Evolutionary conservation across 257 asterid species (phyloP).

Genomic region (Solanum corneliomulleri): DNA sequence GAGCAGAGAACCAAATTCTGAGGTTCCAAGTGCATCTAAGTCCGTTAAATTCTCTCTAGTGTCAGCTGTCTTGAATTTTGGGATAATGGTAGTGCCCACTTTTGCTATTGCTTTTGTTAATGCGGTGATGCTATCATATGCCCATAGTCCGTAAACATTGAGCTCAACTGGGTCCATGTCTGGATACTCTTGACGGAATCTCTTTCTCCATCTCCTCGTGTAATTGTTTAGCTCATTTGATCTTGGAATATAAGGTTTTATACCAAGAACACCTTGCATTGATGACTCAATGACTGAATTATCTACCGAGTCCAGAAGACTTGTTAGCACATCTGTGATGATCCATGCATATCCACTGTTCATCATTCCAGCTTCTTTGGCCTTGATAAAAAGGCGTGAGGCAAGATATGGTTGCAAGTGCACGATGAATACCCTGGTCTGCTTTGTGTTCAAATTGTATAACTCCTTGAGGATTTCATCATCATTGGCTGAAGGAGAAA

Average conservation of each 20-base stretch:
- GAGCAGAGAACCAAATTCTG: constrained; percentile 20
- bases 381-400: constrained; percentile 24
- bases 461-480: constrained; percentile 22
- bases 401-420: constrained; percentile 30
- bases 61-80: background rate
- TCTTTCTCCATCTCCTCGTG: constrained; percentile 23
- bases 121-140: constrained; percentile 25
- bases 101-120: constrained; percentile 22
- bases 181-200: constrained; percentile 32
- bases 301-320: constrained; percentile 22
- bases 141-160: constrained; percentile 41
- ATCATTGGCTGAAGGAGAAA: constrained; percentile 23
- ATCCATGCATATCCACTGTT: constrained; percentile 39
- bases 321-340: constrained; percentile 28
- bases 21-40: constrained; percentile 28
- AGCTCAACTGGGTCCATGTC: constrained; percentile 13
- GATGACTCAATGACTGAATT: constrained; percentile 21
- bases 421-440: constrained; percentile 37
- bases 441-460: constrained; percentile 20
- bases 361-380: constrained; percentile 33
- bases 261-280: constrained; percentile 48
- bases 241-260: constrained; percentile 30
- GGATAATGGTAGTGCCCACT: background rate
- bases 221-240: constrained; percentile 11
- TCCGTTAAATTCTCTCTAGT: constrained; percentile 9